Percentiles rank a stretch among this genome's conserved stretches.
Conservation (phyloP, 192 early-diverging fungal genomes). For the Powellomyces hirtus region DNA sequence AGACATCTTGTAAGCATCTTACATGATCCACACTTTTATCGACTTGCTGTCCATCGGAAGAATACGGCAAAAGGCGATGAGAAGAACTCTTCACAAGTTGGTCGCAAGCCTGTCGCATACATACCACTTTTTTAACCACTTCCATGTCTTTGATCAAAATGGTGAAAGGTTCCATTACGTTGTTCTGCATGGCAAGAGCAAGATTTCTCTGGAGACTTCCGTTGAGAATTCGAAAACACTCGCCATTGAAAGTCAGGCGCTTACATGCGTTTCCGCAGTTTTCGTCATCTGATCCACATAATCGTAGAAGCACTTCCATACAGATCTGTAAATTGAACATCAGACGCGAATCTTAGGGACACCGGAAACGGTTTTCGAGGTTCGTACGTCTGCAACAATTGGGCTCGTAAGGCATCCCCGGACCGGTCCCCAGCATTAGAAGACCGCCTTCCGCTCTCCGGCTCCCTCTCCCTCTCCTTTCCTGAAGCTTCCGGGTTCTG, state of each 20-base stretch:
- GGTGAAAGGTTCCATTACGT: constrained; percentile 34
- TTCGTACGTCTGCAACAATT: not conserved
- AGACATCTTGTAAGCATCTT: constrained; percentile 35
- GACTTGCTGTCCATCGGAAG: too few relatives aligned
- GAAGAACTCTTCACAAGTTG: not conserved
- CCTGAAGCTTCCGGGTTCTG: not conserved
- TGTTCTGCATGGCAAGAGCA: constrained; percentile 34
- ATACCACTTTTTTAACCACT: constrained; percentile 16
- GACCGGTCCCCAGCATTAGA: not conserved
- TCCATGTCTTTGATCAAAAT: constrained; percentile 45
- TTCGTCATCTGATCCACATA: constrained; percentile 33
- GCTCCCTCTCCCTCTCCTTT: not conserved
- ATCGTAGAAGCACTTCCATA: constrained; percentile 35
- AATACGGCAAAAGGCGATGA: too few relatives aligned
- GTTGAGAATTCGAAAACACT: not conserved
- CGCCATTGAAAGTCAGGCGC: not conserved
- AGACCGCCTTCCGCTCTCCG: not conserved
- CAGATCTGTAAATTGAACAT: constrained; percentile 16
- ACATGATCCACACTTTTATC: constrained; percentile 33
- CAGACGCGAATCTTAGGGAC: not conserved
- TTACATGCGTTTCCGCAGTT: constrained; percentile 37
- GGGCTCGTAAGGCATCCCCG: not conserved
- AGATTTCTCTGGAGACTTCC: constrained; percentile 28
- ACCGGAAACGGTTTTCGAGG: not conserved
- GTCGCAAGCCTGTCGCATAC: not conserved